phyloP scores from a whole-genome alignment of 768 basidiomycete species.

The Antrodiella citrinella region DNA sequence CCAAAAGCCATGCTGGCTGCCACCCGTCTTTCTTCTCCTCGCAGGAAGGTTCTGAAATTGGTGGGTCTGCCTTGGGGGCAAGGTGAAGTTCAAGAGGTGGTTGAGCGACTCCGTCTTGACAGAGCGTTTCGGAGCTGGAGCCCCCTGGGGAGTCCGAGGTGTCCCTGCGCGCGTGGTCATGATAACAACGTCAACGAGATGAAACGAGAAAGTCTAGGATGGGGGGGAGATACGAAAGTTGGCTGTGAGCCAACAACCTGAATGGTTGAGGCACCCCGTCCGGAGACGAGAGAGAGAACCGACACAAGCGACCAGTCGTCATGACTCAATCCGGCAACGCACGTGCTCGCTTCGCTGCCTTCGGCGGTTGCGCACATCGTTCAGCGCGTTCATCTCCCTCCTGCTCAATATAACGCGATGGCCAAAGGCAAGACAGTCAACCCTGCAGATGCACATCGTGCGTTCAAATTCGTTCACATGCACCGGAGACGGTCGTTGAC shows the following conservation, averaged over 20 bases:
- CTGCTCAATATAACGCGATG: too few relatives aligned
- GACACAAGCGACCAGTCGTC: background rate
- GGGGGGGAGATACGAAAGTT: too few relatives aligned
- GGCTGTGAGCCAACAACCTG: too few relatives aligned
- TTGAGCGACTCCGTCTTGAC: slow-evolving; percentile 70
- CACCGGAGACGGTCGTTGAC: background rate
- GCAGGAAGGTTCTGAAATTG: slow-evolving; percentile 52
- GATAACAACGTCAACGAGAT: too few relatives aligned
- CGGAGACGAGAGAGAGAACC: background rate
- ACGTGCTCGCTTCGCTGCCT: slow-evolving; percentile 17
- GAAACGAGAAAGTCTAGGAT: slow-evolving; percentile 22
- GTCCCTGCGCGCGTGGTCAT: too few relatives aligned
- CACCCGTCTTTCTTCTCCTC: slow-evolving; percentile 58
- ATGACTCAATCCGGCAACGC: slow-evolving; percentile 22
- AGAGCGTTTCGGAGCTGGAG: too few relatives aligned
- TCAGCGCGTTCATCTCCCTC: background rate
- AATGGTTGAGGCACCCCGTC: too few relatives aligned
- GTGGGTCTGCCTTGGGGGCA: slow-evolving; percentile 78
- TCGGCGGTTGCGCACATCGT: slow-evolving; percentile 5
- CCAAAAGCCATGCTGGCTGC: slow-evolving; percentile 70
- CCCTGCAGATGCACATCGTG: slow-evolving; percentile 91
- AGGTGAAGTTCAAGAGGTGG: slow-evolving; percentile 88
- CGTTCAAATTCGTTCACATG: slow-evolving; percentile 23
- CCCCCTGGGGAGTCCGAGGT: too few relatives aligned
- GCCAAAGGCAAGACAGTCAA: slow-evolving; percentile 81